Base-by-base conservation (phyloP, 495 filamentous ascomycete genomes). In the Lasiosphaeria hispida region DNA sequence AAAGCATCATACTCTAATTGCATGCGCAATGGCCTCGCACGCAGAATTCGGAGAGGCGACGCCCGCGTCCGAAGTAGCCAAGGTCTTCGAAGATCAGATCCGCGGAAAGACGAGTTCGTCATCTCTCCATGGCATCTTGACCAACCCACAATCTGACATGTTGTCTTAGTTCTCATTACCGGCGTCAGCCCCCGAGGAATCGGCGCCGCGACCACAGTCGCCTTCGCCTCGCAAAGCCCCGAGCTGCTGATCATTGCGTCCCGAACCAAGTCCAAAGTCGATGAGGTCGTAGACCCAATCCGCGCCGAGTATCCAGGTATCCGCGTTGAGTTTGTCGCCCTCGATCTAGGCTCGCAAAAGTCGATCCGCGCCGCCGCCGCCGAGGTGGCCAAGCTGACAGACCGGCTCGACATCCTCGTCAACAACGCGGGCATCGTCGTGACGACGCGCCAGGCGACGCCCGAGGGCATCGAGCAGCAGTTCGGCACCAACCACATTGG, bases 401-500 rank as follows among this genome's bases (percentile, higher is more conserved):
- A 72, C 39, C 68, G 62, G 35, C 55, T 86, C 0, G 83, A 86
- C 65, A 75, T 79, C 1, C 66, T 86, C 6, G 66, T 84, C 53
- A 85, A 85, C 65, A 85, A 85, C 48, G 82, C 81, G 7, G 80
- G 77, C 14, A 64, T 71, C 36, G 65, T 64, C 44, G 64, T 69
- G 4, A 71, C 72, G 1, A 68, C 69, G 0, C 63, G 67, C 14
- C 65, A 60, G 48, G 69, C 47, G 53, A 75, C 59, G 0, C 73
- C 63, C 52, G 73, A 78, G 41, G 73, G 80, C 11, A 83, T 84
- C 67, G 78, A 83, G 55, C 72, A 80, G 62, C 85, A 86, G 65
- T 76, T 80, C 1, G 74, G 78, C 33, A 80, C 78, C 11, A 87
- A 86, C 63, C 81, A 86, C 59, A 75, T 83, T 30, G 83, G 82